Evolutionary conservation across 176 grass and related monocot genomes (phyloP).

Genomic region (Typha latifolia): DNA sequence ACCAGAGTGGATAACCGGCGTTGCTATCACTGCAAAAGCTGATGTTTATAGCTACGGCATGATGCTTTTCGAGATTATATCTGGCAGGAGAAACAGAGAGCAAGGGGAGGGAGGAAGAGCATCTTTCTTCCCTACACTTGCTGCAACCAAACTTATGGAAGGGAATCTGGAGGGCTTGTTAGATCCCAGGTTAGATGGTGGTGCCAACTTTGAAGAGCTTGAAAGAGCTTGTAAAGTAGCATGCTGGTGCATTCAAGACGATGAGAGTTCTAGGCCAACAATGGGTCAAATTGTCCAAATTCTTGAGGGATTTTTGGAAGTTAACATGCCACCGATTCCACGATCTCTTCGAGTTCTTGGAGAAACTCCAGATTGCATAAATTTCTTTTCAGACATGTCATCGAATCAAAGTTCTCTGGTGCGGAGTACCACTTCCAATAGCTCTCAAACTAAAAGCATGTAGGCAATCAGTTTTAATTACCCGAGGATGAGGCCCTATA

Average conservation of each 20-base stretch:
- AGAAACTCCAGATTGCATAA: no score
- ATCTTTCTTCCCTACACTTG: conserved; percentile 51
- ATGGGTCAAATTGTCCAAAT: conserved; percentile 73
- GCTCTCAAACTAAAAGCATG: no score
- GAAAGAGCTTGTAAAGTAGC: conserved; percentile 70
- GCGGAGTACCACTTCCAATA: no score
- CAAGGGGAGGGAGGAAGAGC: conserved; percentile 17
- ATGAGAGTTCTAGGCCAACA: conserved; percentile 56
- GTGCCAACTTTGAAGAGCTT: conserved; percentile 42
- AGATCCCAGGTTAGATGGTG: conserved; percentile 47
- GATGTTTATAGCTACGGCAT: conserved; percentile 21
- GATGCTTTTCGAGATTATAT: conserved; percentile 17
- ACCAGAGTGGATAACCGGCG: no score
- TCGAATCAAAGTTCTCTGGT: no score
- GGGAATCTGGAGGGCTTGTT: conserved; percentile 47
- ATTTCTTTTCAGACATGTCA: no score
- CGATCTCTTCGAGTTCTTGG: not conserved
- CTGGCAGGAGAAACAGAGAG: conserved; percentile 37
- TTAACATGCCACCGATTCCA: conserved; percentile 67
- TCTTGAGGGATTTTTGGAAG: conserved; percentile 63
- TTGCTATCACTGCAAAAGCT: not conserved
- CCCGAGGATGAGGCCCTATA: no score
- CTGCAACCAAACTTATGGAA: conserved; percentile 43
- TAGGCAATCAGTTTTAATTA: no score
- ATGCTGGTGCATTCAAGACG: conserved; percentile 94